Percentiles rank a stretch among this genome's conserved stretches.
These are phyloP conservation scores for Xylaria grammica DNA, from an alignment of 495 filamentous ascomycete genomes.

Conservation along the genomic window DNA sequence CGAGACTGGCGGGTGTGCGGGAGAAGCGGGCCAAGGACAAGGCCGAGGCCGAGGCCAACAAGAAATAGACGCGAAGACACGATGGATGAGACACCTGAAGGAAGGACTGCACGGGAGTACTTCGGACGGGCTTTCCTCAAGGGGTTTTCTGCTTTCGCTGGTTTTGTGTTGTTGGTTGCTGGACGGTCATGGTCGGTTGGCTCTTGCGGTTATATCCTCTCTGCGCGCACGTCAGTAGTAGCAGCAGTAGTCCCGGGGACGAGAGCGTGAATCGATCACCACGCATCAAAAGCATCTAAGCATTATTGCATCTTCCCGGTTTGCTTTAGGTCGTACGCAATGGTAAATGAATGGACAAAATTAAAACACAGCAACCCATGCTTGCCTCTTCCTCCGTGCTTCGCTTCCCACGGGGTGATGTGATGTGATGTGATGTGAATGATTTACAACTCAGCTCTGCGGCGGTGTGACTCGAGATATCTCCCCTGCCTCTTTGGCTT, in stretches of 20 bases:
- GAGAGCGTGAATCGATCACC: constrained; percentile 23
- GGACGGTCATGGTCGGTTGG: constrained; percentile 40
- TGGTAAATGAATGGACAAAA: constrained; percentile 42
- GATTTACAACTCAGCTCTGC: no score
- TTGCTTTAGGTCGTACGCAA: constrained; percentile 42
- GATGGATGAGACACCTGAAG: constrained; percentile 26
- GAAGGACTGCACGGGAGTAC: constrained; percentile 40
- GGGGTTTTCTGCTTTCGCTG: constrained; percentile 49
- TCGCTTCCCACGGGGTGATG: no score
- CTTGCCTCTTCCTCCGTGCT: constrained; percentile 13
- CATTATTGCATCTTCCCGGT: constrained; percentile 42
- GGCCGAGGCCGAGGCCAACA: constrained; percentile 82
- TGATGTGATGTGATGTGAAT: neutral
- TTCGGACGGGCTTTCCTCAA: constrained; percentile 42
- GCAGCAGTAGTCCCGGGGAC: constrained; percentile 20
- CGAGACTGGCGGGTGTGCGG: constrained; percentile 77
- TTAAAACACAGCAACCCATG: constrained; percentile 17
- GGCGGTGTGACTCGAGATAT: no score
- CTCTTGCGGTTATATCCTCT: constrained; percentile 27
- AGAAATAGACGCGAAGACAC: constrained; percentile 73
- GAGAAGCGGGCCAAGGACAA: constrained; percentile 95
- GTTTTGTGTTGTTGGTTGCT: constrained; percentile 34
- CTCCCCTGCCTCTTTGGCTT: no score
- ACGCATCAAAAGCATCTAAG: constrained; percentile 23
- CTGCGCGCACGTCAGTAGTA: constrained; percentile 13